A percentile compares a stretch with the other conserved stretches of the same genome.
Evolutionary conservation across 2,329 filamentous ascomycete species (phyloP).

Genomic region (Pleoardoris graminearum): DNA sequence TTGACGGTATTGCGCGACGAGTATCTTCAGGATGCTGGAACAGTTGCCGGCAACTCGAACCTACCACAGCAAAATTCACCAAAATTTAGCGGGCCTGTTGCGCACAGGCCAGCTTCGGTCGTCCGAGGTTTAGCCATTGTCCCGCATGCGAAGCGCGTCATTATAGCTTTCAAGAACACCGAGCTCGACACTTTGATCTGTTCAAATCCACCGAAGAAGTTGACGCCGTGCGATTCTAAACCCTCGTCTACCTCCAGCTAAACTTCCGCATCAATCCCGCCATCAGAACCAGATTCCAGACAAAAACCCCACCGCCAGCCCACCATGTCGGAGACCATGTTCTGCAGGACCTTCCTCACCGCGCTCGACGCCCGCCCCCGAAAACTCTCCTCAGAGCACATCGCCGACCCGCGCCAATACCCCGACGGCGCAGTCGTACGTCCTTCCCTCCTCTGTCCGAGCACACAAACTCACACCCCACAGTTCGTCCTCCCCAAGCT

Average conservation of each 20-base stretch:
- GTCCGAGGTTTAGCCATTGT: not conserved
- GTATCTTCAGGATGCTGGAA: not conserved
- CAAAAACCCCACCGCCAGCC: not conserved
- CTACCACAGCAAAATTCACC: constrained; percentile 6
- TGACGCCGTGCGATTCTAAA: not conserved
- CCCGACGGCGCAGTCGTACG: constrained; percentile 76
- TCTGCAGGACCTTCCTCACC: constrained; percentile 81
- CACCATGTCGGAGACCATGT: constrained; percentile 68
- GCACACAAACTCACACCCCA: constrained; percentile 15
- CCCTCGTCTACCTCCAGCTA: not conserved
- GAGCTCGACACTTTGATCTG: too few relatives aligned
- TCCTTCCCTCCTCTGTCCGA: constrained; percentile 23
- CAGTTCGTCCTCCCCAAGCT: constrained; percentile 75
- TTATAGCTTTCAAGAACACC: not conserved
- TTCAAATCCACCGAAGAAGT: too few relatives aligned
- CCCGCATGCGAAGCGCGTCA: constrained; percentile 1
- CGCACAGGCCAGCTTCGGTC: not conserved
- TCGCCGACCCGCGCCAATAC: constrained; percentile 81
- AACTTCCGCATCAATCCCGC: not conserved
- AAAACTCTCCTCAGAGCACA: constrained; percentile 86
- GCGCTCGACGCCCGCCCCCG: constrained; percentile 76
- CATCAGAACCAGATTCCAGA: not conserved
- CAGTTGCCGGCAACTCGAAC: too few relatives aligned
- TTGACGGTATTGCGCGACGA: constrained; percentile 15
- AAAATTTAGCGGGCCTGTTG: constrained; percentile 5